Base-by-base conservation (phyloP, 108 stramenopile species). In the Aurantiochytrium sp. region DNA sequence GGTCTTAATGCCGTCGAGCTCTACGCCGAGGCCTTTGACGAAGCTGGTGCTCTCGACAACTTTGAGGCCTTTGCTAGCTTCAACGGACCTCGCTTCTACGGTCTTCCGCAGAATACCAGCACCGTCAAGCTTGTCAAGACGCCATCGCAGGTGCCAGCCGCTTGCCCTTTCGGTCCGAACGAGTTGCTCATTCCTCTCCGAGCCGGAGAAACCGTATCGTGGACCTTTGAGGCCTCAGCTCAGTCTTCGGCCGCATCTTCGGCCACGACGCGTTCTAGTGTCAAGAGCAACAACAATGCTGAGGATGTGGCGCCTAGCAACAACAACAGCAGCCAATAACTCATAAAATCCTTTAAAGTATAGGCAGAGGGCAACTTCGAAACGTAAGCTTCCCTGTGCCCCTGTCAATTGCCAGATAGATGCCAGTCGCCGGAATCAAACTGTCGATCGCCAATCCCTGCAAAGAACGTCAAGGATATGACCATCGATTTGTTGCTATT, bases 21-120 rank as follows among this genome's bases (percentile, higher is more conserved):
- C 76, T 99, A 99, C 90, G 97, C 97, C 35, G 96, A 97, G 87
- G 98, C 95, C 29, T 99, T 99, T 91, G 98, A 98, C 44, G 72
- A 89, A 23, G 94, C 90, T 64, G 98, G 97, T 6, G 94, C 94
- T 12, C 88, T 99, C 89, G 98, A 99, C 72, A 90, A 93, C 87
- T 91, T 99, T 87, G 96, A 96, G 88, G 96, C 92, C 45, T 99
- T 99, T 91, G 90, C 92, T 28, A 95, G 96, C 89, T 92, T 93
- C 73, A 89, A 93, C 90, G 99, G 99, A 5, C 96, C 97, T 2
- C 96, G 96, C 88, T 97, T 97, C 91, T 99, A 99, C 93, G 96
- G 96, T 4, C 87, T 99, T 35, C 94, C 96, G 14, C 92, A 95
- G 57, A 95, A 92, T 43, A 91, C 93, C 5, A 90, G 89, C n/a